phyloP scores from a whole-genome alignment of 805 yeast genomes.

The Metschnikowia santaceciliae region DNA sequence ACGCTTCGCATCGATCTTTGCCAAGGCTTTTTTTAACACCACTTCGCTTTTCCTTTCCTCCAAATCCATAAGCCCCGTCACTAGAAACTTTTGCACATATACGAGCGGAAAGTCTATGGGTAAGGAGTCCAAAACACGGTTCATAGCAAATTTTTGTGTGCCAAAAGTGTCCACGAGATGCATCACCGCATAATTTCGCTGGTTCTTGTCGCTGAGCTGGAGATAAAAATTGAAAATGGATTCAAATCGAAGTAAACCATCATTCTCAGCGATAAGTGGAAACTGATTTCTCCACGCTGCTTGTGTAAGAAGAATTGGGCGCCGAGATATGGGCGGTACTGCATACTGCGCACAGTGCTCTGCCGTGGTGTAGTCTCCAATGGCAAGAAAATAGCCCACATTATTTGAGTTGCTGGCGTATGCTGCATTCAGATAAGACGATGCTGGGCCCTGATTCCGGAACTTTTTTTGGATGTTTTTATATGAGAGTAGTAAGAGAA shows the following conservation, averaged over 20 bases:
- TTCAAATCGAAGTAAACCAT: conserved; percentile 12
- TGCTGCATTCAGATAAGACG: background rate
- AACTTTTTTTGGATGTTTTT: background rate
- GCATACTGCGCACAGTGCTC: conserved; percentile 27
- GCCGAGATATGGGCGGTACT: conserved; percentile 21
- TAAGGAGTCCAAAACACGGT: conserved; percentile 25
- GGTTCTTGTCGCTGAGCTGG: conserved; percentile 3
- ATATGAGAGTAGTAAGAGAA: conserved; percentile 16
- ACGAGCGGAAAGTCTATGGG: conserved; percentile 32
- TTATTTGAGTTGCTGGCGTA: background rate
- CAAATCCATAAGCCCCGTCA: conserved; percentile 18
- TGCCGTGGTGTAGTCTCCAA: conserved; percentile 32
- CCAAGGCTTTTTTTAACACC: conserved; percentile 25
- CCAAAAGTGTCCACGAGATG: conserved; percentile 30
- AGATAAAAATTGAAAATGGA: conserved; percentile 21
- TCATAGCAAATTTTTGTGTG: conserved; percentile 15
- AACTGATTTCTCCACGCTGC: background rate
- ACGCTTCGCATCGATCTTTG: conserved; percentile 26
- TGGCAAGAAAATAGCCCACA: conserved; percentile 13
- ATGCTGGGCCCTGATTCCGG: background rate
- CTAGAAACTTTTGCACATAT: conserved; percentile 26
- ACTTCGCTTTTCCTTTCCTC: conserved; percentile 18
- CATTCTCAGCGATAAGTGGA: background rate
- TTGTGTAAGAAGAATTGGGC: conserved; percentile 15
- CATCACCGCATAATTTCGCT: conserved; percentile 19